Percentiles rank a stretch among this genome's conserved stretches.
Conservation (phyloP, 2,329 filamentous ascomycete species). For the Venturiaceae sp. region DNA sequence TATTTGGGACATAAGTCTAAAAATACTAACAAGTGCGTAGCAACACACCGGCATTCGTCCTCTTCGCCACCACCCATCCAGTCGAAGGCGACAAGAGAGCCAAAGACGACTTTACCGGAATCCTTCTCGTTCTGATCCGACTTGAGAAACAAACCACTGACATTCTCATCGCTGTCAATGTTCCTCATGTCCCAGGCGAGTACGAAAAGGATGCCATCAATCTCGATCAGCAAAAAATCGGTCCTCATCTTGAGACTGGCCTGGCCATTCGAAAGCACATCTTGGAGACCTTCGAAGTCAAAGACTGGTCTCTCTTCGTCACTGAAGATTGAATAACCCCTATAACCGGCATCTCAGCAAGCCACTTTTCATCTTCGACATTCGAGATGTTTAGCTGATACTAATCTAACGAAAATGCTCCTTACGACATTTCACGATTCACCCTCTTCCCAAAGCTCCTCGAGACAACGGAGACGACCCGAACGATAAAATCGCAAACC, state of each 20-base stretch:
- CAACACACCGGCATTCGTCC: constrained; percentile 52
- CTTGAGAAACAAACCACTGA: constrained; percentile 70
- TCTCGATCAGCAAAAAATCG: constrained; percentile 53
- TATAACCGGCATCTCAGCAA: background rate
- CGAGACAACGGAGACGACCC: too few species aligned
- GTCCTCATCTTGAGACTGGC: constrained; percentile 52
- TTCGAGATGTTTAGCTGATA: background rate
- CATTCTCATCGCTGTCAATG: constrained; percentile 76
- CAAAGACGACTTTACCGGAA: constrained; percentile 52
- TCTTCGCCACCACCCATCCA: constrained; percentile 56
- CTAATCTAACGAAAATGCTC: background rate
- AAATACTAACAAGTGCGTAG: constrained; percentile 26
- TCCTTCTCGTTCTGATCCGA: constrained; percentile 68
- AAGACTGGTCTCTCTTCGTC: constrained; percentile 69
- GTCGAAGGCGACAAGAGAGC: constrained; percentile 28
- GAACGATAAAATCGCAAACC: too few species aligned
- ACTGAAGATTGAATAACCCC: constrained; percentile 10
- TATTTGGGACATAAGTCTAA: background rate
- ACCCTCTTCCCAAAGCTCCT: too few species aligned
- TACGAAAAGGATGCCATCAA: constrained; percentile 66
- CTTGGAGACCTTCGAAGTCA: constrained; percentile 64
- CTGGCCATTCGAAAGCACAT: constrained; percentile 60
- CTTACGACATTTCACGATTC: background rate
- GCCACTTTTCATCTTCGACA: background rate
- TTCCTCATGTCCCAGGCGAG: constrained; percentile 69